Evolutionary conservation across 257 asterid species (phyloP).

Genomic region (Ehretia macrophylla): DNA sequence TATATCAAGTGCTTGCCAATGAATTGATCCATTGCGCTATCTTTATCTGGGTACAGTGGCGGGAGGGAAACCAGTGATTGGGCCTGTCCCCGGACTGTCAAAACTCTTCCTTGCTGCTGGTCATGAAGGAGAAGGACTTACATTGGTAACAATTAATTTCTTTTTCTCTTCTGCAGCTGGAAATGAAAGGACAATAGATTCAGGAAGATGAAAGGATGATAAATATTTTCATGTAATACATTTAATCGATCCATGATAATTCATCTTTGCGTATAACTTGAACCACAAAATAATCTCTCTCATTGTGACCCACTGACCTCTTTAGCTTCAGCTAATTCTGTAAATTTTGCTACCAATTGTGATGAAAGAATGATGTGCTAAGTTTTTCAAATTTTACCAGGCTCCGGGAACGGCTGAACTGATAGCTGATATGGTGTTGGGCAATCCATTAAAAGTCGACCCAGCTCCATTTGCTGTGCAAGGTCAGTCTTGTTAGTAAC

Average conservation of each 20-base stretch:
- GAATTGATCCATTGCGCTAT: not conserved
- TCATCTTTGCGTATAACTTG: not conserved
- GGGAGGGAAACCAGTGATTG: constrained; percentile 81
- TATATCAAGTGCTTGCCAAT: not conserved
- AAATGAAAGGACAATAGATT: not conserved
- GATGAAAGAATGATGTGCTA: constrained; percentile 1
- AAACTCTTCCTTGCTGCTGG: constrained; percentile 77
- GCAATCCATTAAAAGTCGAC: constrained; percentile 56
- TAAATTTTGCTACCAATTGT: not conserved
- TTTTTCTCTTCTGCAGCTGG: not conserved
- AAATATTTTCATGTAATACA: not conserved
- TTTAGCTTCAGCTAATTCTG: too few relatives aligned
- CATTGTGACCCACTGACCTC: too few relatives aligned
- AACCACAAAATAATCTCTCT: not conserved
- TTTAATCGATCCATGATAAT: not conserved
- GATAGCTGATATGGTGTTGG: constrained; percentile 77
- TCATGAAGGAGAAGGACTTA: constrained; percentile 98
- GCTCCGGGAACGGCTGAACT: constrained; percentile 95
- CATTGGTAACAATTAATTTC: constrained; percentile 47
- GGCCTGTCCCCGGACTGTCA: constrained; percentile 66
- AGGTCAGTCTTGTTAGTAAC: constrained; percentile 11
- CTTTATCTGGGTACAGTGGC: constrained; percentile 47
- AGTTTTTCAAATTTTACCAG: constrained; percentile 26
- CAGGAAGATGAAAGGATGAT: not conserved
- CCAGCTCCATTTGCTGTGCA: constrained; percentile 59